These are phyloP conservation scores for Russula griseocarnosa DNA, from an alignment of 768 basidiomycete species.

Conservation along the genomic window DNA sequence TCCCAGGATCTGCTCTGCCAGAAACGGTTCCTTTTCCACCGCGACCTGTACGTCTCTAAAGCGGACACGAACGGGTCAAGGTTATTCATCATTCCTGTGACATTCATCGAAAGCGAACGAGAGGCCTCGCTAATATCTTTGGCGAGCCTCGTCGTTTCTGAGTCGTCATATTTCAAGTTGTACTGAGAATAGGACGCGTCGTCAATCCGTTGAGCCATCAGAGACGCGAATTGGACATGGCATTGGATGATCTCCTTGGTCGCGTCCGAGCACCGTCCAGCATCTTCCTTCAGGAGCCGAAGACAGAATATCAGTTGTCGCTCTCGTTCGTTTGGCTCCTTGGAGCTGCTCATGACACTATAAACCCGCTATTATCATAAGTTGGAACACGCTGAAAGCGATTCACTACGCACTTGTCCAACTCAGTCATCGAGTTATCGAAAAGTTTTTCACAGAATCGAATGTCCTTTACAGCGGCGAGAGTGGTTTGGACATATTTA, in stretches of 20 bases:
- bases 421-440: constrained; percentile 9
- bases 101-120: constrained; percentile 4
- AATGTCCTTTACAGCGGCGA: constrained; percentile 15
- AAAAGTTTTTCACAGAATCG: constrained; percentile 21
- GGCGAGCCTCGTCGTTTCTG: constrained; percentile 17
- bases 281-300: neutral
- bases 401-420: constrained; percentile 16
- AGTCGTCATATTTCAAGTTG: constrained; percentile 13
- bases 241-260: constrained; percentile 15
- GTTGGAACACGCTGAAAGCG: neutral
- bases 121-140: constrained; percentile 9
- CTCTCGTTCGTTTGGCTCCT: constrained; percentile 13
- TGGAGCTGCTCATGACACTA: neutral
- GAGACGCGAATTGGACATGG: constrained; percentile 15
- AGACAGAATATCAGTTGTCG: constrained; percentile 1
- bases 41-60: constrained; percentile 9
- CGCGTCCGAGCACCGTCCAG: constrained; percentile 10
- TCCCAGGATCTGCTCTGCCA: constrained; percentile 1
- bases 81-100: constrained; percentile 2
- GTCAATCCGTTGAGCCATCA: constrained; percentile 17
- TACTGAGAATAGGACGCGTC: constrained; percentile 13
- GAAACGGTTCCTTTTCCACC: neutral
- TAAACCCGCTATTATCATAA: neutral
- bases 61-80: constrained; percentile 9
- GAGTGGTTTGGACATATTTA: constrained; percentile 4